Percentiles rank a stretch among this genome's conserved stretches.
phyloP scores from a whole-genome alignment of 257 asterid species.

The Fraxinus cuspidata region DNA sequence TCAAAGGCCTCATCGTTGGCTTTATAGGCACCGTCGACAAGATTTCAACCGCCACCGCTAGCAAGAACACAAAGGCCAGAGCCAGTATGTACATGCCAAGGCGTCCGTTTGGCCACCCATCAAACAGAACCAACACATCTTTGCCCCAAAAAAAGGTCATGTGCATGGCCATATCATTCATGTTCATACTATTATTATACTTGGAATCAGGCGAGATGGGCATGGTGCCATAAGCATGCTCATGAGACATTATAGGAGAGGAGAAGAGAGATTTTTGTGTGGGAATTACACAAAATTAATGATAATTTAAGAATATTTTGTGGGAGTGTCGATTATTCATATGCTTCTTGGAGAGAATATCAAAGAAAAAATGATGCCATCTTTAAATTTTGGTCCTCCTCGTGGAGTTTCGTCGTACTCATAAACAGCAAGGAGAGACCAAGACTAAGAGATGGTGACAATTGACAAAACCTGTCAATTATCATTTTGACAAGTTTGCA shows the following conservation, averaged over 20 bases:
- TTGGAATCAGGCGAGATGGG: neutral
- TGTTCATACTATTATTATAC: constrained; percentile 3
- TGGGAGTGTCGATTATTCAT: neutral
- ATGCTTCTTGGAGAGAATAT: neutral
- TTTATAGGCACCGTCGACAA: neutral
- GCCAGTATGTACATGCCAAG: constrained; percentile 22
- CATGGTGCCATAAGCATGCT: neutral
- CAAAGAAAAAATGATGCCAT: neutral
- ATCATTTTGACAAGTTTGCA: too few species aligned
- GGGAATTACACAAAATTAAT: neutral
- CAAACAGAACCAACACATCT: constrained; percentile 46
- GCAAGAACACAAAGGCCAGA: constrained; percentile 10
- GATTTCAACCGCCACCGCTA: constrained; percentile 7
- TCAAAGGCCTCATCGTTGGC: constrained; percentile 19
- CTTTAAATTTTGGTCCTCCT: too few species aligned
- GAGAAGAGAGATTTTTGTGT: neutral
- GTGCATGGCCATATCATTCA: constrained; percentile 25
- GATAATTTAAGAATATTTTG: neutral
- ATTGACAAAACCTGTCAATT: too few species aligned
- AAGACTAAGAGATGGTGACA: too few species aligned
- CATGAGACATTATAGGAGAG: neutral
- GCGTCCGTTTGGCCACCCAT: constrained; percentile 48
- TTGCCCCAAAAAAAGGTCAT: constrained; percentile 50
- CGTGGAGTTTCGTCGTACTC: too few species aligned
- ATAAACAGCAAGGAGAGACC: too few species aligned